Evolutionary conservation across 257 asterid species (phyloP).

Genomic region (Striga asiatica): DNA sequence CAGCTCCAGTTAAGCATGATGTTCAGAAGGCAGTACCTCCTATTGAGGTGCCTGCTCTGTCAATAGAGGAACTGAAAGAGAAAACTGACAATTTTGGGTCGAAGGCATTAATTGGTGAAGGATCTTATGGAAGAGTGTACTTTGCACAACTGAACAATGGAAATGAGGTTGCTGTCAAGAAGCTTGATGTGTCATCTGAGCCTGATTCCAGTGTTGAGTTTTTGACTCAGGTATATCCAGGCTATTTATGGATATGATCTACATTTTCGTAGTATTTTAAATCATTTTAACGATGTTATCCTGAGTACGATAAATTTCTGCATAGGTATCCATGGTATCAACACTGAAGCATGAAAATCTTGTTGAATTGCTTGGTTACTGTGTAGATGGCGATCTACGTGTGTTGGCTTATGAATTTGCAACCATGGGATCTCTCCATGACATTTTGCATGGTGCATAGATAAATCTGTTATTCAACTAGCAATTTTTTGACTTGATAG

Average conservation of each 20-base stretch:
- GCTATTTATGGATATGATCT: neutral
- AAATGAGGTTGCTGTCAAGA: slow-evolving; percentile 84
- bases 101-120: slow-evolving; percentile 81
- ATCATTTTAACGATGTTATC: too few species aligned
- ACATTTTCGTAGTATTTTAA: neutral
- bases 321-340: neutral
- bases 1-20: slow-evolving; percentile 63
- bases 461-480: neutral
- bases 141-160: slow-evolving; percentile 54
- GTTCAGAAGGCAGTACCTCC: slow-evolving; percentile 55
- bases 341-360: slow-evolving; percentile 85
- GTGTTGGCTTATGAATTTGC: slow-evolving; percentile 91
- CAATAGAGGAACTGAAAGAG: slow-evolving; percentile 73
- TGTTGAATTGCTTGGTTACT: slow-evolving; percentile 83
- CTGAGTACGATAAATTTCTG: too few species aligned
- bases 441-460: slow-evolving; percentile 46
- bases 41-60: slow-evolving; percentile 69
- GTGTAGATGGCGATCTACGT: slow-evolving; percentile 81
- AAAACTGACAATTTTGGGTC: slow-evolving; percentile 83
- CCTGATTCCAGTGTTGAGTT: slow-evolving; percentile 80
- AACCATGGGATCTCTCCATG: slow-evolving; percentile 96
- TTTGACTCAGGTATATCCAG: slow-evolving; percentile 61
- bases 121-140: slow-evolving; percentile 90
- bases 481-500: neutral
- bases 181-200: slow-evolving; percentile 89